Percentiles rank a stretch among this genome's conserved stretches.
phyloP scores from a whole-genome alignment of 805 yeast genomes.

The Kurtzmaniella fragi region DNA sequence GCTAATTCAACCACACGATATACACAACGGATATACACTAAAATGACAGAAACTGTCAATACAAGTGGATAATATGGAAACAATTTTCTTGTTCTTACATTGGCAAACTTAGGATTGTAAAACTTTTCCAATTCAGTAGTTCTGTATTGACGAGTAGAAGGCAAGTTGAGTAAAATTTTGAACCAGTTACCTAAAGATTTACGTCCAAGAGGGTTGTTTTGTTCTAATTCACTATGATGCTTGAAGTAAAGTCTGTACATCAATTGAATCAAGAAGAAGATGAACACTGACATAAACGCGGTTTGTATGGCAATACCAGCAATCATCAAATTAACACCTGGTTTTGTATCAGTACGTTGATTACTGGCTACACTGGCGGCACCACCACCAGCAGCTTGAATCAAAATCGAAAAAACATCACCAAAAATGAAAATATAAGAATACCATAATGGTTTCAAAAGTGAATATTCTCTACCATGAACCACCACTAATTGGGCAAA shows the following conservation, averaged over 20 bases:
- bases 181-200: constrained; percentile 20
- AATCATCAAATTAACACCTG: constrained; percentile 34
- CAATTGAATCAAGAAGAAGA: constrained; percentile 33
- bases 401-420: constrained; percentile 31
- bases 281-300: constrained; percentile 32
- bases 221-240: constrained; percentile 8
- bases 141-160: constrained; percentile 18
- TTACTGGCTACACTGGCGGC: constrained; percentile 25
- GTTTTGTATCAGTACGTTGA: constrained; percentile 14
- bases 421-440: constrained; percentile 35
- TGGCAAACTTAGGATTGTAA: constrained; percentile 23
- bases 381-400: constrained; percentile 40
- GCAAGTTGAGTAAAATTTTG: constrained; percentile 21
- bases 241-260: constrained; percentile 27
- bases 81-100: constrained; percentile 20
- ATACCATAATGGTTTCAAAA: constrained; percentile 39
- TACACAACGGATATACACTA: constrained; percentile 30
- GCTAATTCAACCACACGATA: constrained; percentile 38
- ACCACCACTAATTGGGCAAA: constrained; percentile 37
- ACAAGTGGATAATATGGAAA: constrained; percentile 30
- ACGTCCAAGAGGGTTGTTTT: constrained; percentile 13
- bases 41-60: constrained; percentile 25
- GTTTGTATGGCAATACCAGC: constrained; percentile 36
- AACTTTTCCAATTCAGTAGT: constrained; percentile 18
- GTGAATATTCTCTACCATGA: constrained; percentile 32